A percentile compares a stretch with the other conserved stretches of the same genome.
phyloP scores from a whole-genome alignment of 192 early-diverging fungal genomes.

The Backusella westeae region DNA sequence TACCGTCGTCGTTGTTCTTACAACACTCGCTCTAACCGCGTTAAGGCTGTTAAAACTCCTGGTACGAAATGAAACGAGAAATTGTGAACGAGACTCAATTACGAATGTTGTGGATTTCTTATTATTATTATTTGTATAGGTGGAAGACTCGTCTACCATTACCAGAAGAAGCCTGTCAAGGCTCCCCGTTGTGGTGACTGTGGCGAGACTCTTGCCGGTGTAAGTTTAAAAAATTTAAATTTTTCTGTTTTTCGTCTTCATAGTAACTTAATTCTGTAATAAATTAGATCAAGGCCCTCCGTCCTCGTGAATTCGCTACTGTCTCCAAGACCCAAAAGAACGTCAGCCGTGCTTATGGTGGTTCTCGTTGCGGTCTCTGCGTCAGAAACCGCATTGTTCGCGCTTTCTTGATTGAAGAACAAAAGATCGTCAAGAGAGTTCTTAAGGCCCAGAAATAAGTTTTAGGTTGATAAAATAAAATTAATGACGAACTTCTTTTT shows the following conservation, averaged over 20 bases:
- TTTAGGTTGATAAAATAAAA: neutral
- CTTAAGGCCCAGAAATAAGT: slow-evolving; percentile 73
- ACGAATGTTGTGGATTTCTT: neutral
- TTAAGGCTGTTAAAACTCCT: slow-evolving; percentile 84
- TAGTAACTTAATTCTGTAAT: neutral
- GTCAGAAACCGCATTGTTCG: slow-evolving; percentile 84
- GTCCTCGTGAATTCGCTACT: slow-evolving; percentile 87
- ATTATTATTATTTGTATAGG: slow-evolving; percentile 39
- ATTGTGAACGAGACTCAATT: neutral
- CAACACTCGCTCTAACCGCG: slow-evolving; percentile 91
- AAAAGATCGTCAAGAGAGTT: slow-evolving; percentile 99
- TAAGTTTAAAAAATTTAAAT: slow-evolving; percentile 41
- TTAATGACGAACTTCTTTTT: neutral
- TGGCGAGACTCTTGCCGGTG: slow-evolving; percentile 84
- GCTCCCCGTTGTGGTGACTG: slow-evolving; percentile 98
- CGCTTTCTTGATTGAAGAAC: slow-evolving; percentile 99
- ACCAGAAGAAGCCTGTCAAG: slow-evolving; percentile 90
- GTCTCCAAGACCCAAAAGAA: slow-evolving; percentile 91
- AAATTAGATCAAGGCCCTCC: slow-evolving; percentile 60
- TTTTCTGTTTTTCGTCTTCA: neutral
- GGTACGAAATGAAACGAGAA: slow-evolving; percentile 33
- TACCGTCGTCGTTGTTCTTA: slow-evolving; percentile 84
- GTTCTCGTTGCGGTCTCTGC: slow-evolving; percentile 90
- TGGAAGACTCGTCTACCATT: slow-evolving; percentile 88
- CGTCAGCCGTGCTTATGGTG: slow-evolving; percentile 96